These are phyloP conservation scores for Cucurbita argyrosperma DNA, from an alignment of 306 rosid species.

Conservation along the genomic window DNA sequence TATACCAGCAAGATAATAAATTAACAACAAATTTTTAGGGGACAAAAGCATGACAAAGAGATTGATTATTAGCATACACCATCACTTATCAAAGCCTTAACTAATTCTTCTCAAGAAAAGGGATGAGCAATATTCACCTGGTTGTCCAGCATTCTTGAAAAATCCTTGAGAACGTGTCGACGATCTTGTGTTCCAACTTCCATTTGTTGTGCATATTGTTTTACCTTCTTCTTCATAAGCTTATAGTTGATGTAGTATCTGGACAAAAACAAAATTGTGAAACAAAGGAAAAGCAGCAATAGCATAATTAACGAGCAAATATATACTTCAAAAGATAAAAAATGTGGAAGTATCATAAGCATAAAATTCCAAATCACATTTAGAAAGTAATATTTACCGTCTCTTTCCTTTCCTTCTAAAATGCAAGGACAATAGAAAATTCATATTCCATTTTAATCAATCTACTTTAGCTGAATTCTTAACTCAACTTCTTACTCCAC, in stretches of 20 bases:
- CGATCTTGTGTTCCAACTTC: conserved; percentile 69
- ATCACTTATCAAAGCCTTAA: not conserved
- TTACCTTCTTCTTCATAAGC: conserved; percentile 83
- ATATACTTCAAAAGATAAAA: too few species aligned
- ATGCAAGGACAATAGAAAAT: not conserved
- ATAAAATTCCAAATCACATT: not conserved
- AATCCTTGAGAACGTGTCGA: conserved; percentile 82
- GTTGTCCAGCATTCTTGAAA: conserved; percentile 86
- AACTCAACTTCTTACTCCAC: not conserved
- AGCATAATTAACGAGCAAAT: not conserved
- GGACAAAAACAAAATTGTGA: conserved; percentile 4
- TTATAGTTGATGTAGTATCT: conserved; percentile 95
- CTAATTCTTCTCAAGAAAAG: not conserved
- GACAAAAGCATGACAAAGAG: not conserved
- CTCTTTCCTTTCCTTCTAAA: not conserved
- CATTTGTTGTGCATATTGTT: conserved; percentile 76
- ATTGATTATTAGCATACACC: not conserved
- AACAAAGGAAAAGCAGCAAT: not conserved
- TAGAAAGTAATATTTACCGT: not conserved
- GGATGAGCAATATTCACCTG: conserved; percentile 37
- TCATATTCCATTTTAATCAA: not conserved
- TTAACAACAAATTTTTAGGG: not conserved
- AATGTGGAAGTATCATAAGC: too few species aligned
- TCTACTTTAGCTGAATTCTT: not conserved
- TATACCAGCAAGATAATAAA: not conserved